phyloP scores from a whole-genome alignment of 257 asterid species.

The Ilex aquifolium region DNA sequence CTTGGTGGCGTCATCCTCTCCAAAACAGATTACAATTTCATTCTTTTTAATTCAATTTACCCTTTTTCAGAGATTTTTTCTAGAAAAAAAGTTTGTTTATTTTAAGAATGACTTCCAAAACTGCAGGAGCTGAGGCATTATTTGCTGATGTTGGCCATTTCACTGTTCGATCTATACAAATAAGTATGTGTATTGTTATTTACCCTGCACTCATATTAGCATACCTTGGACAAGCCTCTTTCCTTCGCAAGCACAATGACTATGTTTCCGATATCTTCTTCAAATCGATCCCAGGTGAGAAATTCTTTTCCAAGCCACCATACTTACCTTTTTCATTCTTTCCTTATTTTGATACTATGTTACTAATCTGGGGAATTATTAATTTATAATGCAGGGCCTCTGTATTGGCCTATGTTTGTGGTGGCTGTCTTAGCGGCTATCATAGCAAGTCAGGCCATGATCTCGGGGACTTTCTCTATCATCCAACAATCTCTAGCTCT shows the following conservation, averaged over 20 bases:
- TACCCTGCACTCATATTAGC: constrained; percentile 47
- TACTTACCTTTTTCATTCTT: too few species aligned
- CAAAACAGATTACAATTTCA: constrained; percentile 37
- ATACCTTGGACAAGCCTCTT: constrained; percentile 51
- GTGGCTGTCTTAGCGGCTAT: constrained; percentile 42
- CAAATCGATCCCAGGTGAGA: constrained; percentile 17
- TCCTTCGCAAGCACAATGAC: constrained; percentile 30
- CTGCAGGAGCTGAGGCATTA: constrained; percentile 60
- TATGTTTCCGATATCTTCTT: constrained; percentile 32
- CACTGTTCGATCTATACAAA: constrained; percentile 46
- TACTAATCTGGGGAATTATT: too few species aligned
- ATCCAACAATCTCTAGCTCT: constrained; percentile 50
- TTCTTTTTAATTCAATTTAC: neutral
- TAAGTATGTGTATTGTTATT: constrained; percentile 41
- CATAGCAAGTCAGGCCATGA: constrained; percentile 63
- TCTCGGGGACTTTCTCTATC: constrained; percentile 51
- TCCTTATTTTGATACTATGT: too few species aligned
- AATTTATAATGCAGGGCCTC: constrained; percentile 19
- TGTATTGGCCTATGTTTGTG: constrained; percentile 65
- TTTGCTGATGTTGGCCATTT: constrained; percentile 73
- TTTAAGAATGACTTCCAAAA: neutral
- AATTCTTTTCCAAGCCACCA: too few species aligned
- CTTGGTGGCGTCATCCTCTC: constrained; percentile 66
- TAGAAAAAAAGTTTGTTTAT: too few species aligned
- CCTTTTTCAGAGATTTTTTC: neutral